Base-by-base conservation (phyloP, 257 asterid genomes). In the Fraxinus anomala region DNA sequence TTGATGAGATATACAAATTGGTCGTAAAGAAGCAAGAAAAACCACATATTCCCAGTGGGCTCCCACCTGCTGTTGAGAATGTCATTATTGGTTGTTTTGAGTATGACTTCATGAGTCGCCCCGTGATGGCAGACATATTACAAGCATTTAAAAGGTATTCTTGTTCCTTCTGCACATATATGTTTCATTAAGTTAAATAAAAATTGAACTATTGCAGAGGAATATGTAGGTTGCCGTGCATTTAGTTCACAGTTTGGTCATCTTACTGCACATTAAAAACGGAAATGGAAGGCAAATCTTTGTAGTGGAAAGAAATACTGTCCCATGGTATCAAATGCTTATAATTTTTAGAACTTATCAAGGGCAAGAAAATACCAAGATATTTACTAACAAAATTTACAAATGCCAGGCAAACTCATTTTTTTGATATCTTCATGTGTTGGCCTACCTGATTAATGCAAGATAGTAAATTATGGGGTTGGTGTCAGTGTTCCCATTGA, bases 41-140 rank as follows among this genome's bases (percentile, higher is more conserved):
- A 74, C 97, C 97, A 75, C 85, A 56, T 51, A 79, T 94, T 76
- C 98, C 98, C 28, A 75, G 80, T 66, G 96, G 97, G 30, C 98
- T 94, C 72, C 98, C 98, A 76, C 94, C 97, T 67, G 91, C 92
- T 0, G 86, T 92, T 59, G 92, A 92, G 82, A 90, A 88, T 81
- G 93, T 92, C 78, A 87, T 94, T 59, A 67, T 73, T 68, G 97
- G 98, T 68, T 92, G 98, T 83, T 94, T 94, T 51, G 97, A 92
- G 89, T 91, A 90, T 78, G 97, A 94, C 76, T 85, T 91, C 80
- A 86, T 96, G 83, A 88, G 88, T 72, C 96, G 98, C 69, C 98
- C 98, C 70, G 82, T 91, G 76, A 90, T 92, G 96, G 89, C 85
- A 74, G 97, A 91, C 79, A 89, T 94, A 56, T 75, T 94, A 54